Conservation (phyloP, 257 asterid genomes). For the Fraxinus cuspidata region DNA sequence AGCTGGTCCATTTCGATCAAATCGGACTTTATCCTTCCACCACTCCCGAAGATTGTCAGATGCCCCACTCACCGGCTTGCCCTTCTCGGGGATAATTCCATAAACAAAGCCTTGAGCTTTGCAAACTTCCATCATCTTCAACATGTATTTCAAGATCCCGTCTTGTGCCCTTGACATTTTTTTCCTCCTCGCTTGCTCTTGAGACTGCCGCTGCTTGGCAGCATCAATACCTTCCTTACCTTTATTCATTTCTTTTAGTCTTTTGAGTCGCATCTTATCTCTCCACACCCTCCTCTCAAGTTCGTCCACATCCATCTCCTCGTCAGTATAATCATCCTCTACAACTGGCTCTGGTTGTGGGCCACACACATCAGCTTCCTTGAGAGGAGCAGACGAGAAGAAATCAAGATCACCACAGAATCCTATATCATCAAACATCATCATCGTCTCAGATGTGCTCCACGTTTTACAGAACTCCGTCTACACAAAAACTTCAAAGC, state of each 20-base stretch:
- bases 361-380: conserved; percentile 35
- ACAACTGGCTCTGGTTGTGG: conserved; percentile 33
- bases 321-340: conserved; percentile 61
- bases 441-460: conserved; percentile 29
- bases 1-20: conserved; percentile 63
- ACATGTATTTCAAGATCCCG: conserved; percentile 62
- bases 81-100: conserved; percentile 62
- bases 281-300: conserved; percentile 67
- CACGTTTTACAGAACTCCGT: not conserved
- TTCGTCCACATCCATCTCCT: conserved; percentile 61
- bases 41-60: conserved; percentile 64
- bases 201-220: conserved; percentile 58
- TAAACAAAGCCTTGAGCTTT: conserved; percentile 67
- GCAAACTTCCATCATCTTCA: conserved; percentile 71
- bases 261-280: conserved; percentile 54
- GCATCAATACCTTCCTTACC: conserved; percentile 46
- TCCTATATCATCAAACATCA: conserved; percentile 60
- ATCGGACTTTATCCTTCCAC: conserved; percentile 72
- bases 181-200: conserved; percentile 67
- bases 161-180: conserved; percentile 72
- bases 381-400: conserved; percentile 44
- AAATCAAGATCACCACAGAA: conserved; percentile 57
- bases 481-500: conserved; percentile 10
- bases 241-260: conserved; percentile 49
- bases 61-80: conserved; percentile 64